Evolutionary conservation across 2,329 filamentous ascomycete genomes (phyloP), one percentile per base, ranked within the genome.

Genomic region (Diaporthe ilicicola): DNA sequence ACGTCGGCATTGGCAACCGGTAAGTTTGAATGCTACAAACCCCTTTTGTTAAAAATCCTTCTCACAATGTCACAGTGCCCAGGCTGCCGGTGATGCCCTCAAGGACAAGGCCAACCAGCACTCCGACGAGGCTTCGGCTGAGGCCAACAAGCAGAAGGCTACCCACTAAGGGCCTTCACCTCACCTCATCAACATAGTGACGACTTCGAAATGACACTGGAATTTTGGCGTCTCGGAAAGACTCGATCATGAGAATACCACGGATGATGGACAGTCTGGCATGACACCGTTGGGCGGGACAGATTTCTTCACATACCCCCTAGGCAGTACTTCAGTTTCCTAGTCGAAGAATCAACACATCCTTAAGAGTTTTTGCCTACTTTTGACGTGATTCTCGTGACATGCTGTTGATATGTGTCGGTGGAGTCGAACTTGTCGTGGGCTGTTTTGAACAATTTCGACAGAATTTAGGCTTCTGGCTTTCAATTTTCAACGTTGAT

Each of bases 1-100:
- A 89, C 78, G 81, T 81, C 73, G 77, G 76, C 71, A 19, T 87
- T 72, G 78, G 79, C 75, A 84, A 83, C 77, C 87, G 88, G 80
- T 81, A 71, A 50, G 69, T 32, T 64, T 27, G 48, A 15, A 2
- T 17, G 13, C 6, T 10, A 2, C 6, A 6, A 12, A 15, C 50
- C 2, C 7, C 4, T n/a, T 22, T 17, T 10, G 3, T 39, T 15
- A 12, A 27, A 5, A 37, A 22, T 22, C 4, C 4, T 1, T 22
- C 53, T 68, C 17, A 68, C 66, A 73, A 65, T 24, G 8, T 51
- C 13, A 42, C 66, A 81, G 80, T 70, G 62, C 77, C 64, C 51
- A 77, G 34, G 77, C 79, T 51, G 76, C 78, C 65, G 75, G 77
- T 44, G 76, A 78, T 48, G 79, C 80, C 74, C 37, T 80, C 73